Base-by-base conservation (phyloP, 1,284 basidiomycete species). In the Kwoniella shivajii region DNA sequence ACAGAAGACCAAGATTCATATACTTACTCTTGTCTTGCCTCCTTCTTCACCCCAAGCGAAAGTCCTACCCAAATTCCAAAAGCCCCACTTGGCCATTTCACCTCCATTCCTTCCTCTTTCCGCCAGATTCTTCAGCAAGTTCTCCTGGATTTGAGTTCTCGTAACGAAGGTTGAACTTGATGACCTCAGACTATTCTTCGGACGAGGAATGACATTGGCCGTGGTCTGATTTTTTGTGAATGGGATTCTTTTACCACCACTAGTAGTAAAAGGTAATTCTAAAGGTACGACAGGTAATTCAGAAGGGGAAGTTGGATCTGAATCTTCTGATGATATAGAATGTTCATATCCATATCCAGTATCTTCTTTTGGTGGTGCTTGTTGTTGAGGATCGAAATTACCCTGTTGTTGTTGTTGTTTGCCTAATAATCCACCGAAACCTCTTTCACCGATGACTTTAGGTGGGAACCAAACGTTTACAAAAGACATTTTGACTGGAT, bases 101-200 rank as follows among this genome's bases (percentile, higher is more conserved):
- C 89, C 89, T 10, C 18, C 71, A 57, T 86, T 84, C 73, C 88
- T 92, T 9, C 86, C 83, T 63, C 87, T 84, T 34, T 78, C 75
- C 10, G 74, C 70, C 41, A 95, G 81, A 16, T 82, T 80, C 77
- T 86, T 89, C 33, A 82, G 83, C 58, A 92, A 79, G 45, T 89
- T 89, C 66, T 93, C 90, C 46, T 84, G 81, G 54, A 83, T 86
- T 69, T 93, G 89, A 51, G 91, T 80, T 20, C 92, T 84, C 1
- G 89, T 88, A 66, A 96, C 88, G 76, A 96, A 95, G 2, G 88
- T 89, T 30, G 90, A 93, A 20, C 87, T 90, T 0, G 90, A 91
- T 1, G 89, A 90, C 54, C 88, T 84, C 69, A 95, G 86, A 69
- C 88, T 93, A 66, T 90, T 89, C 75, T 90, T 93, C 20, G 92